phyloP scores from a whole-genome alignment of 257 asterid species.

The Prunella vulgaris region DNA sequence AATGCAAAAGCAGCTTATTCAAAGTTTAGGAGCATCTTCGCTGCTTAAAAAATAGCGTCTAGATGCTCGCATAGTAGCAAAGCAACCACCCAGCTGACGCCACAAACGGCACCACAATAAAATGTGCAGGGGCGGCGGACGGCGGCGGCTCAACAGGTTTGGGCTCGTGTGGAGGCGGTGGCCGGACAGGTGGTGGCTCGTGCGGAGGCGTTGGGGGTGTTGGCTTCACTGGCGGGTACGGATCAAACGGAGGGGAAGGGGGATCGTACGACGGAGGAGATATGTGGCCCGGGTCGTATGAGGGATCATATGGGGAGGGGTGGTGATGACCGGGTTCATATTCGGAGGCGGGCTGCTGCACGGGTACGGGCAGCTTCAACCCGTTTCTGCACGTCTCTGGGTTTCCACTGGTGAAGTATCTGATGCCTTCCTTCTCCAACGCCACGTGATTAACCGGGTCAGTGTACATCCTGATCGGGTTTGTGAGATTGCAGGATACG shows the following conservation, averaged over 20 bases:
- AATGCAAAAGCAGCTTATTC: not conserved
- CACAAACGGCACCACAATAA: slow-evolving; percentile 12
- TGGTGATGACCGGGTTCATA: slow-evolving; percentile 3
- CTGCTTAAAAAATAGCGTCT: slow-evolving; percentile 6
- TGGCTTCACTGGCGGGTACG: slow-evolving; percentile 13
- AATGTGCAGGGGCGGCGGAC: slow-evolving; percentile 15
- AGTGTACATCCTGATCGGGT: slow-evolving; percentile 59
- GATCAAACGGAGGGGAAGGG: not conserved
- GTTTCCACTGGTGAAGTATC: slow-evolving; percentile 61
- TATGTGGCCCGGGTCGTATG: not conserved
- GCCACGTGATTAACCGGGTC: slow-evolving; percentile 31
- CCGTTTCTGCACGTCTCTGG: slow-evolving; percentile 55
- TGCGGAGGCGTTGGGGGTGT: not conserved
- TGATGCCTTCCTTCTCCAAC: slow-evolving; percentile 49
- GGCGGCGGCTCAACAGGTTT: slow-evolving; percentile 11
- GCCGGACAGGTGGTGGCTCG: slow-evolving; percentile 15
- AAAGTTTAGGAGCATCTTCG: not conserved
- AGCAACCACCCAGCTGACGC: slow-evolving; percentile 18
- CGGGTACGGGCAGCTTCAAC: slow-evolving; percentile 50
- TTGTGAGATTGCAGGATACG: slow-evolving; percentile 43
- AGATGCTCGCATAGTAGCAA: slow-evolving; percentile 13
- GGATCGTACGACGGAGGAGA: slow-evolving; percentile 2
- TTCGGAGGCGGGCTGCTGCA: slow-evolving; percentile 25
- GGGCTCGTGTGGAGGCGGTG: slow-evolving; percentile 8
- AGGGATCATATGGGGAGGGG: not conserved